Conservation (phyloP, 108 stramenopile genomes). For the Ochromonas danica region DNA sequence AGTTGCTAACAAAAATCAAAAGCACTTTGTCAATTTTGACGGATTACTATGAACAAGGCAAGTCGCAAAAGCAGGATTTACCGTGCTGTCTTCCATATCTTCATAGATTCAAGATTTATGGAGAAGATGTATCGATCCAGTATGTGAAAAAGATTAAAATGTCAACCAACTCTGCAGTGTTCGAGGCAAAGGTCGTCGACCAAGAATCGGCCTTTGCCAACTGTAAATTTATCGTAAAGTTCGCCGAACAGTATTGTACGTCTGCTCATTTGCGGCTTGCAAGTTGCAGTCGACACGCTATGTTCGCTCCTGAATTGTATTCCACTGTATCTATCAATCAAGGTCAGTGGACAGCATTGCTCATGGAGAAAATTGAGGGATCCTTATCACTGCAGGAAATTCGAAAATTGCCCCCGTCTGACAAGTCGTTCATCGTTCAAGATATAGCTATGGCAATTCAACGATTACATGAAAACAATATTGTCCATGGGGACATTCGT, state of each 20-base stretch:
- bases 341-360: not conserved
- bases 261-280: not conserved
- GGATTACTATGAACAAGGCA: not conserved
- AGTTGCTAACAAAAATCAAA: not conserved
- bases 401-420: not conserved
- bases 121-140: not conserved
- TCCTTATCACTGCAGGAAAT: not conserved
- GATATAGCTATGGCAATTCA: not conserved
- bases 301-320: not conserved
- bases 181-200: not conserved
- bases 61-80: too few relatives aligned
- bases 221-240: not conserved
- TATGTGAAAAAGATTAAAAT: not conserved
- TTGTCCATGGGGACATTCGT: not conserved
- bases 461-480: not conserved
- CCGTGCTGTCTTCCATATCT: not conserved
- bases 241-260: not conserved
- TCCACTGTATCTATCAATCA: not conserved
- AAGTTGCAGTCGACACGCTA: not conserved
- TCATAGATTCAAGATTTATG: not conserved
- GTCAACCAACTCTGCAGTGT: not conserved
- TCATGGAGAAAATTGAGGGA: conserved; percentile 1
- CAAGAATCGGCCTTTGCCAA: not conserved
- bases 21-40: not conserved
- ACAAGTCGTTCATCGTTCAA: not conserved